These are phyloP conservation scores for Omphalea diandra DNA, from an alignment of 441 rosid genomes.

Conservation along the genomic window DNA sequence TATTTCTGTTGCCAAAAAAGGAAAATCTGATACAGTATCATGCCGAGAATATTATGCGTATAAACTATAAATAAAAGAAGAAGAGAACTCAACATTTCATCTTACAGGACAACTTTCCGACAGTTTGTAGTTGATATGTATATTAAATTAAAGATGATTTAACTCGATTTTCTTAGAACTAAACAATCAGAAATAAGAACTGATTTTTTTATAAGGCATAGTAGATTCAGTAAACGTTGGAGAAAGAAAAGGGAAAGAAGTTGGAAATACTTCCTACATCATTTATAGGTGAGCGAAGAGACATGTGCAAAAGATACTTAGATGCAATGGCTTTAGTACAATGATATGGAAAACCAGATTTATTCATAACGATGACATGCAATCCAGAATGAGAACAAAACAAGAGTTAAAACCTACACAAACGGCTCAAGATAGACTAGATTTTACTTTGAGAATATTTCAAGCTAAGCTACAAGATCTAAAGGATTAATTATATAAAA, in stretches of 20 bases:
- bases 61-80: neutral
- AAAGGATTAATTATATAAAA: neutral
- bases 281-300: neutral
- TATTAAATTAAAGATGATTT: neutral
- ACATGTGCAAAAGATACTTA: neutral
- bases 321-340: neutral
- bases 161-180: neutral
- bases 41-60: neutral
- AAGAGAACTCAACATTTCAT: neutral
- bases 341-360: neutral
- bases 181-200: no score
- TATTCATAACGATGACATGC: constrained; percentile 3
- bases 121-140: neutral
- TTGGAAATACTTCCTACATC: no score
- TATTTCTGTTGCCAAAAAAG: no score
- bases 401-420: neutral
- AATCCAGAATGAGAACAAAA: neutral
- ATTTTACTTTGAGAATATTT: neutral
- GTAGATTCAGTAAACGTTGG: no score
- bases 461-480: neutral
- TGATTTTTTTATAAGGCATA: no score
- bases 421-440: neutral
- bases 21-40: no score
- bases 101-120: neutral
- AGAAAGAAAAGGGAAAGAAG: no score